Conservation (phyloP, 345 rosid genomes). For the Brassica napus region DNA sequence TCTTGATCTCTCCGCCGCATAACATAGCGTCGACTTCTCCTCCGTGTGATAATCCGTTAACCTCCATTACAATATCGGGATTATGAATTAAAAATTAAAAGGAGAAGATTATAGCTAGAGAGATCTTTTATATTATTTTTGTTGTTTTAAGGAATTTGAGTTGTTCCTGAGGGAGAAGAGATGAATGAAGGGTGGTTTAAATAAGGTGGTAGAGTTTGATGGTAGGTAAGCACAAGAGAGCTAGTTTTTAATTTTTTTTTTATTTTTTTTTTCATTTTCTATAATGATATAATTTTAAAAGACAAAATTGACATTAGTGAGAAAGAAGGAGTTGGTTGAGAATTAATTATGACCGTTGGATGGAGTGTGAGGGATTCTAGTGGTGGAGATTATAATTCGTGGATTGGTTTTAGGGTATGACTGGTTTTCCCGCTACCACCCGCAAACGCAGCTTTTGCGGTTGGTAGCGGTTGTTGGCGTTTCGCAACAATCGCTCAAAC, state of each 20-base stretch:
- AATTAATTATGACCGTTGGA: slow-evolving; percentile 37
- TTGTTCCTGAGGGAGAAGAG: slow-evolving; percentile 38
- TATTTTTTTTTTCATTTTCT: neutral
- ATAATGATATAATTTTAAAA: neutral
- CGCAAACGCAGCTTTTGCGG: too few relatives aligned
- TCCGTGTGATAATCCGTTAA: slow-evolving; percentile 24
- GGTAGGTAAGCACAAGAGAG: slow-evolving; percentile 41
- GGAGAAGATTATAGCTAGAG: slow-evolving; percentile 21
- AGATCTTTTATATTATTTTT: slow-evolving; percentile 2
- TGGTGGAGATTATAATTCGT: slow-evolving; percentile 40
- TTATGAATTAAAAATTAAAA: neutral
- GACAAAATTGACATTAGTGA: neutral
- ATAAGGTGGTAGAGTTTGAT: slow-evolving; percentile 37
- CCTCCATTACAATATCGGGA: slow-evolving; percentile 25
- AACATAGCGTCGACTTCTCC: slow-evolving; percentile 31
- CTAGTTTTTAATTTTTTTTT: neutral
- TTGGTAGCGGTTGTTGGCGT: too few relatives aligned
- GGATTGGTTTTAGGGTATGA: slow-evolving; percentile 38
- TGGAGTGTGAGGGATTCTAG: slow-evolving; percentile 15
- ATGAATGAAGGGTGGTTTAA: slow-evolving; percentile 37
- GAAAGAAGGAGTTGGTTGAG: slow-evolving; percentile 36
- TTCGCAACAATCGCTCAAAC: too few relatives aligned
- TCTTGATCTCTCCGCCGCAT: slow-evolving; percentile 36
- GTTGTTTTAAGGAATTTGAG: slow-evolving; percentile 31
- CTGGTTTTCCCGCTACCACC: too few relatives aligned